Percentiles rank a stretch among this genome's conserved stretches.
phyloP scores from a whole-genome alignment of 768 basidiomycete genomes.

The Astraeus odoratus region DNA sequence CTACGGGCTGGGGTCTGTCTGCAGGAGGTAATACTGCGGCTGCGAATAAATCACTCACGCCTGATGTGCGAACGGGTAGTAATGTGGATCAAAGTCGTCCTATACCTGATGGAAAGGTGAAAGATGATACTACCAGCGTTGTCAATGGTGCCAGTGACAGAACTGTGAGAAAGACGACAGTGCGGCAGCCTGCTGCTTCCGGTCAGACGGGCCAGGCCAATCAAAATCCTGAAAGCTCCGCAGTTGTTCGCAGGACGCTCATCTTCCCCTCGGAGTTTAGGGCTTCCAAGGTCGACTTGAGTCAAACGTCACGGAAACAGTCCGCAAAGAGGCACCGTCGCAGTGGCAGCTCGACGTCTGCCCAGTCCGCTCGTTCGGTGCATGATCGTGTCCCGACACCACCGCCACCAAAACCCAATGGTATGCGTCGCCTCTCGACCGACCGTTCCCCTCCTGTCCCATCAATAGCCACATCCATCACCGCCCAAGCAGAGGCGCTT shows the following conservation, averaged over 20 bases:
- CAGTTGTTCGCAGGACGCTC: conserved; percentile 71
- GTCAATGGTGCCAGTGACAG: conserved; percentile 22
- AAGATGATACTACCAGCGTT: conserved; percentile 24
- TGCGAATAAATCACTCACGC: conserved; percentile 15
- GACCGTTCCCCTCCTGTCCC: conserved; percentile 68
- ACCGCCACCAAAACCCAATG: conserved; percentile 62
- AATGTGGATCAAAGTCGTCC: conserved; percentile 11
- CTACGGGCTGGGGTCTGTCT: conserved; percentile 40
- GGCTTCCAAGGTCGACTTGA: conserved; percentile 50
- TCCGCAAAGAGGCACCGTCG: conserved; percentile 47
- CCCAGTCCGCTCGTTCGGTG: conserved; percentile 63
- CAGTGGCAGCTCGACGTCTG: conserved; percentile 51
- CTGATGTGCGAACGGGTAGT: conserved; percentile 13
- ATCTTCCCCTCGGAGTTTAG: conserved; percentile 68
- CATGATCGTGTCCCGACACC: conserved; percentile 81
- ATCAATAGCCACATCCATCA: conserved; percentile 47
- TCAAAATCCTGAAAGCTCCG: conserved; percentile 31
- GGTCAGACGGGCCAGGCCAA: conserved; percentile 25
- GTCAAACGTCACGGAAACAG: conserved; percentile 47
- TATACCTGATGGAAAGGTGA: conserved; percentile 19
- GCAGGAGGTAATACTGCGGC: conserved; percentile 14
- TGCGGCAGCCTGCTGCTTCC: conserved; percentile 16
- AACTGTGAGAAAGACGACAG: conserved; percentile 22
- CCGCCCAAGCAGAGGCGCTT: conserved; percentile 30
- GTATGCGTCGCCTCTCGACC: conserved; percentile 54